Evolutionary conservation across 495 filamentous ascomycete genomes (phyloP).

Genomic region (Extremus antarcticus): DNA sequence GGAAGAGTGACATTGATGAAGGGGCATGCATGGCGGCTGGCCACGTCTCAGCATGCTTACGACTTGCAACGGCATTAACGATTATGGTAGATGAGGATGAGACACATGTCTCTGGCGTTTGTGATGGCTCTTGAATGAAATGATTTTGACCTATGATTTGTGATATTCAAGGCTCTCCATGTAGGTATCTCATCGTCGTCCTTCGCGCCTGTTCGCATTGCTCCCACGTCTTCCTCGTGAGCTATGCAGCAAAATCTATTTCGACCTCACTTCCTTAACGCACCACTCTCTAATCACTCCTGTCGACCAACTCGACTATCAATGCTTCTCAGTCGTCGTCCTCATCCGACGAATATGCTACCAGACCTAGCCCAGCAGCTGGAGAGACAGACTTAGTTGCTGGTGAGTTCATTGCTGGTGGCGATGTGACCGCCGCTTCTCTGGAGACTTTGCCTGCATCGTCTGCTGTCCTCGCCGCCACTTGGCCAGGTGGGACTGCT

Average conservation of each 20-base stretch:
- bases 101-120: background rate
- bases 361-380: slow-evolving; percentile 14
- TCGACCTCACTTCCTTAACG: too few species aligned
- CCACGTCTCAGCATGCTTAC: background rate
- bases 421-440: background rate
- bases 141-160: too few species aligned
- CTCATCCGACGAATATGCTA: slow-evolving; percentile 20
- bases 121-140: too few species aligned
- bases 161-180: too few species aligned
- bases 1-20: background rate
- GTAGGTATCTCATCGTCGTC: too few species aligned
- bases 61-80: background rate
- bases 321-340: too few species aligned
- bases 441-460: background rate
- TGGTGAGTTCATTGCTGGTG: background rate
- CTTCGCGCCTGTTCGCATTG: too few species aligned
- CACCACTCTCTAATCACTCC: too few species aligned
- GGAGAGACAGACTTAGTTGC: slow-evolving; percentile 5
- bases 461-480: background rate
- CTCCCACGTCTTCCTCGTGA: too few species aligned
- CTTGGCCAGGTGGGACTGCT: background rate
- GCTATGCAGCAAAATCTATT: too few species aligned
- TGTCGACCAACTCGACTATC: too few species aligned
- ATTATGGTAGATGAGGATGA: background rate
- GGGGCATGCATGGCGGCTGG: background rate